Evolutionary conservation across 495 filamentous ascomycete species (phyloP), one percentile per base, ranked within the genome.

Genomic region (Penicillium salamii): DNA sequence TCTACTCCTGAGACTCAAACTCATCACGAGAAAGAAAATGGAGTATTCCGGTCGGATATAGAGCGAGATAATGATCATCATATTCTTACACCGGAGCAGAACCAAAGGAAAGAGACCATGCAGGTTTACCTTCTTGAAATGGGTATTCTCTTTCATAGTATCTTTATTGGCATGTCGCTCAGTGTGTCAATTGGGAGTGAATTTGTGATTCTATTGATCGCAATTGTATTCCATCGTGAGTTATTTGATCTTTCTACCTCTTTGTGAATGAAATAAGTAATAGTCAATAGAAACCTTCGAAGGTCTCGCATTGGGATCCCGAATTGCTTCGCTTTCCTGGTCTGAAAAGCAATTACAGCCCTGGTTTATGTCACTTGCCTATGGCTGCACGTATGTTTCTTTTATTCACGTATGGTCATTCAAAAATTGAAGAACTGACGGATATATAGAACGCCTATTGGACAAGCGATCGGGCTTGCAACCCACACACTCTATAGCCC

Each of bases 321-420:
- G 81, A 20, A 85, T 86, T 43, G 76, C 82, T 9, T 64, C 72
- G 0, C 46, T 59, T 29, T 42, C 62, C 63, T 13, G 61, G 69
- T 47, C 69, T 1, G 61, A 76, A 64, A 59, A 71, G 33, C 50
- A 46, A 19, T 24, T 46, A 21, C 50, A 60, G 28, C 89, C 89
- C 1, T 91, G 88, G 88, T 72, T 90, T 15, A 93, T 93, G 89
- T 85, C 86, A 3, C 68, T 91, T 3, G 88, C 89, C 2, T 95
- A 90, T 57, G 90, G 90, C 14, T 63, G 62, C 62, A 68, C 65
- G 65, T 68, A 63, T 19, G 65, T 53, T 18, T 5, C 18, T 9
- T 9, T 31, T 11, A 39, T 11, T 19, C 9, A n/a, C n/a, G n/a
- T n/a, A n/a, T n/a, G n/a, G n/a, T n/a, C n/a, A n/a, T n/a, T n/a